phyloP scores from a whole-genome alignment of 208 protist species.

The Trypanosoma vivax region DNA sequence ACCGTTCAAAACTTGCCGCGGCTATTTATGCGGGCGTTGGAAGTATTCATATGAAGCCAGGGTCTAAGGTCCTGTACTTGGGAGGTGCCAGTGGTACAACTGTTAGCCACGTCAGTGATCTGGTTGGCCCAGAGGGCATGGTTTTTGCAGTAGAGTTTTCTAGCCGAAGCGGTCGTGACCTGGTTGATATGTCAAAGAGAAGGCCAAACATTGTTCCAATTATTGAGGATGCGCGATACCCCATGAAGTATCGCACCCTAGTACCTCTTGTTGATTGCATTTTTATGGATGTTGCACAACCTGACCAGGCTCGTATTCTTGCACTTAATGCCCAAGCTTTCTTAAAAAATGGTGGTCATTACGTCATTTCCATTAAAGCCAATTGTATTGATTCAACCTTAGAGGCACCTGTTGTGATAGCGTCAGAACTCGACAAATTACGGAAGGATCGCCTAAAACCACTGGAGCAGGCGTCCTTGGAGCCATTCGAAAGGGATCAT shows the following conservation, averaged over 20 bases:
- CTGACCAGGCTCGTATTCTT: slow-evolving; percentile 99
- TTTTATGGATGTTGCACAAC: slow-evolving; percentile 99
- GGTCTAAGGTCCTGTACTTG: slow-evolving; percentile 99
- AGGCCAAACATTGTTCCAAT: slow-evolving; percentile 99
- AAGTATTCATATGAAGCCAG: slow-evolving; percentile 97
- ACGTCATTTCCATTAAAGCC: slow-evolving; percentile 99
- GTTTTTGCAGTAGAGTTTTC: slow-evolving; percentile 99
- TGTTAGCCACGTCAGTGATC: slow-evolving; percentile 99
- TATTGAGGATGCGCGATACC: slow-evolving; percentile 99
- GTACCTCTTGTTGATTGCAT: slow-evolving; percentile 99
- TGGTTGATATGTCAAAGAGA: slow-evolving; percentile 99
- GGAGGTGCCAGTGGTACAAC: slow-evolving; percentile 99
- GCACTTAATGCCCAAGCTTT: slow-evolving; percentile 98
- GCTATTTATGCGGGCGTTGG: slow-evolving; percentile 98
- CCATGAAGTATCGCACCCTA: slow-evolving; percentile 99
- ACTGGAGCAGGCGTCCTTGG: slow-evolving; percentile 97
- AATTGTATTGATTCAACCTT: slow-evolving; percentile 99
- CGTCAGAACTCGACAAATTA: slow-evolving; percentile 96
- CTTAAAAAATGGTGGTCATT: slow-evolving; percentile 99
- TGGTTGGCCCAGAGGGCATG: slow-evolving; percentile 98
- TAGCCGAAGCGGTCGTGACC: slow-evolving; percentile 97
- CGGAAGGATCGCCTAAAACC: slow-evolving; percentile 97
- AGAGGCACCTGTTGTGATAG: slow-evolving; percentile 96
- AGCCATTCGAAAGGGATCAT: slow-evolving; percentile 99
- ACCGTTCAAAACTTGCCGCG: slow-evolving; percentile 99